Conservation (phyloP, 2,329 filamentous ascomycete genomes). For the Fusarium camptoceras region DNA sequence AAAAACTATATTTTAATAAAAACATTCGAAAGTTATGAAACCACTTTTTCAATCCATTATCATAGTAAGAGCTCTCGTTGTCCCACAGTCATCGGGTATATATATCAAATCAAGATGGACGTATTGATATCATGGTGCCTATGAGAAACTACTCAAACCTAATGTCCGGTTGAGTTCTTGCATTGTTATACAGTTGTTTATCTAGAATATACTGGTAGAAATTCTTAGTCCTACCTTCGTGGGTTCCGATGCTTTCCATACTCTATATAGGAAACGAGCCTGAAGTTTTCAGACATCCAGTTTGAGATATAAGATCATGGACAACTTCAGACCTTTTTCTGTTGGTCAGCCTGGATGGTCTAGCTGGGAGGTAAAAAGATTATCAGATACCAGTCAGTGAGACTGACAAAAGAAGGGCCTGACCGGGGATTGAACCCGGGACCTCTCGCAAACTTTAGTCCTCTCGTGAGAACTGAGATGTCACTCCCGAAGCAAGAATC, state of each 20-base stretch:
- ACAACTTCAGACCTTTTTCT: neutral
- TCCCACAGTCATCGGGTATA: neutral
- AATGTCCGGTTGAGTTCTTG: neutral
- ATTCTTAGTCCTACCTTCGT: neutral
- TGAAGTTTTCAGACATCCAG: neutral
- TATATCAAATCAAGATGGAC: neutral
- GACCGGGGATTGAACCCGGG: conserved; percentile 61
- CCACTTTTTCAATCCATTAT: neutral
- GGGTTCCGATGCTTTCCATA: neutral
- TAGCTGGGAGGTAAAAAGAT: neutral
- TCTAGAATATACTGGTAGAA: neutral
- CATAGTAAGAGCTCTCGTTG: neutral
- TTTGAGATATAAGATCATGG: neutral
- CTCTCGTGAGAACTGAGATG: conserved; percentile 20
- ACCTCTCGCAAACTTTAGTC: conserved; percentile 55
- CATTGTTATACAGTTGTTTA: neutral
- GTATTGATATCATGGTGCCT: neutral
- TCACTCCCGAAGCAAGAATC: conserved; percentile 36
- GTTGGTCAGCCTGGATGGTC: neutral
- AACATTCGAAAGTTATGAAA: neutral
- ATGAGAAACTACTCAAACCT: neutral
- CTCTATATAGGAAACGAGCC: neutral
- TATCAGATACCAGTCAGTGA: neutral
- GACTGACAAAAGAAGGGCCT: conserved; percentile 48
- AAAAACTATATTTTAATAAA: neutral